Conservation (phyloP, 164 flowering plant species). For the Stephania cephalantha region DNA sequence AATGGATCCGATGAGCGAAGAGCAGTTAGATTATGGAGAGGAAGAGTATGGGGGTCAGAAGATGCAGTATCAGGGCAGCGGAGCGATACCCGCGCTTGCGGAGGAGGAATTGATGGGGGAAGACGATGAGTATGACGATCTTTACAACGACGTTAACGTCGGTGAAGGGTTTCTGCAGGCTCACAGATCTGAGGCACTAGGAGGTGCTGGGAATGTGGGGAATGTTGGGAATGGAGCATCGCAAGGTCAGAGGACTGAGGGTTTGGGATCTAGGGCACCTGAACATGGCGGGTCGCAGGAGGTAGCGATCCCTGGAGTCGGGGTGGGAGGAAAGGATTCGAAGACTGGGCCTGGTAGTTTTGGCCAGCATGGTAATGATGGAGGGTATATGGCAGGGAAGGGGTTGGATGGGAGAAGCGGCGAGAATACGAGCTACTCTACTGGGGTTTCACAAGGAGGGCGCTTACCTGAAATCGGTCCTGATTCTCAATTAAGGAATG, state of each 20-base stretch:
- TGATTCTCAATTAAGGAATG: constrained; percentile 32
- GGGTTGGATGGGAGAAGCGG: constrained; percentile 26
- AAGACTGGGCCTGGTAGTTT: constrained; percentile 22
- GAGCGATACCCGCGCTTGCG: constrained; percentile 69
- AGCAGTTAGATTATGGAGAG: constrained; percentile 70
- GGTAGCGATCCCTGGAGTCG: constrained; percentile 31
- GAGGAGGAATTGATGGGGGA: constrained; percentile 66
- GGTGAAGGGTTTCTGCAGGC: constrained; percentile 62
- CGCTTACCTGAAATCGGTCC: constrained; percentile 24
- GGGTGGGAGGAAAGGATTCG: constrained; percentile 32
- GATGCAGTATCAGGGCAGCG: constrained; percentile 62
- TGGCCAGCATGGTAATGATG: constrained; percentile 29
- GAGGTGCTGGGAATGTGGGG: constrained; percentile 8
- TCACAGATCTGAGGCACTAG: constrained; percentile 40
- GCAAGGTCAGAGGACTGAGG: constrained; percentile 33
- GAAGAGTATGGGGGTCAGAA: constrained; percentile 66
- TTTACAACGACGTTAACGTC: constrained; percentile 66
- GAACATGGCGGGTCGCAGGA: constrained; percentile 30
- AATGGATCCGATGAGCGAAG: constrained; percentile 63
- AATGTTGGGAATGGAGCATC: constrained; percentile 35
- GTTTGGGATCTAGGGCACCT: constrained; percentile 26
- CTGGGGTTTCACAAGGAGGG: constrained; percentile 31
- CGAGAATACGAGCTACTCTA: constrained; percentile 12
- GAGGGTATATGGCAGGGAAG: constrained; percentile 18
- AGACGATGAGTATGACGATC: constrained; percentile 68